A percentile compares a stretch with the other conserved stretches of the same genome.
Conservation (phyloP, 371 early-diverging fungal species). For the Encephalitozoon romaleae region DNA sequence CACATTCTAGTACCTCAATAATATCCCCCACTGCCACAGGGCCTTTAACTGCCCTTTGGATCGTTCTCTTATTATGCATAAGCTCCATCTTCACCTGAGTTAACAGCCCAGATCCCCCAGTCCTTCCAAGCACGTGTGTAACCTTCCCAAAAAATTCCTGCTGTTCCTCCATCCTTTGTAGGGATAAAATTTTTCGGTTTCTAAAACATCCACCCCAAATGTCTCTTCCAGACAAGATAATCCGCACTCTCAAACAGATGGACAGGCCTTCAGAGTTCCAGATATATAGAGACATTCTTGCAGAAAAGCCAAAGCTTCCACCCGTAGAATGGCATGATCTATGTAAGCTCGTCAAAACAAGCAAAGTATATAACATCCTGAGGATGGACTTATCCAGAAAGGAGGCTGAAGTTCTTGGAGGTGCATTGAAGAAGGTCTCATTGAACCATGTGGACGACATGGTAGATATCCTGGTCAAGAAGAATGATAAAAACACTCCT, state of each 20-base stretch:
- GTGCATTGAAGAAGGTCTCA: conserved; percentile 37
- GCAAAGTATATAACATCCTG: conserved; percentile 19
- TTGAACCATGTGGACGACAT: conserved; percentile 45
- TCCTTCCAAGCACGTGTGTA: conserved; percentile 37
- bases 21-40: conserved; percentile 57
- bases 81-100: conserved; percentile 44
- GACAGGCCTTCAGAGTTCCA: not conserved
- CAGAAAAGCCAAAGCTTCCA: conserved; percentile 32
- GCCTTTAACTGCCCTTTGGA: conserved; percentile 57
- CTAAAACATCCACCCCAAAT: conserved; percentile 1
- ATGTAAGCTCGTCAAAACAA: not conserved
- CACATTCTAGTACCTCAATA: conserved; percentile 58
- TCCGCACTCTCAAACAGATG: not conserved
- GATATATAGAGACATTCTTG: conserved; percentile 25
- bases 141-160: conserved; percentile 54
- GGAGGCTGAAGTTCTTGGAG: conserved; percentile 41
- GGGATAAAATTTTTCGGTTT: conserved; percentile 26
- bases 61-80: conserved; percentile 32
- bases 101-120: conserved; percentile 58
- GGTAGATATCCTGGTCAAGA: conserved; percentile 10
- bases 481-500: conserved; percentile 5
- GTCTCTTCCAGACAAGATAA: conserved; percentile 27
- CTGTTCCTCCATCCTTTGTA: conserved; percentile 42
- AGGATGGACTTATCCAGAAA: conserved; percentile 27
- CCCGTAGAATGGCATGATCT: conserved; percentile 21